Evolutionary conservation across 2,329 filamentous ascomycete genomes (phyloP).

Genomic region (Dactylellina sp.): DNA sequence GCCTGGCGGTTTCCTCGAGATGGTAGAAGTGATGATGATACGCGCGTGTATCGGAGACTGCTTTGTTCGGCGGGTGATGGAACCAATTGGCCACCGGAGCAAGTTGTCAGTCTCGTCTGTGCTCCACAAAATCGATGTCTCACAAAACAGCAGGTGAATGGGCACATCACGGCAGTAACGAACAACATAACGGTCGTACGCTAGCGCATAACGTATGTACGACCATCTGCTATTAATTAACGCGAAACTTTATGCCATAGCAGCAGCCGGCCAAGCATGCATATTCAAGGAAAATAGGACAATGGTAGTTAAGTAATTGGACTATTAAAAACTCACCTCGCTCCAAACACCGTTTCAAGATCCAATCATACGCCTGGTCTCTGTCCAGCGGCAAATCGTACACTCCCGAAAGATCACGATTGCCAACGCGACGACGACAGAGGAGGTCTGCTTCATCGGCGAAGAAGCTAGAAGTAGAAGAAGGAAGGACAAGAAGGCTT

Average conservation of each 20-base stretch:
- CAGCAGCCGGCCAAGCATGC: too few species aligned
- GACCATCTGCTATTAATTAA: background rate
- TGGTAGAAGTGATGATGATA: conserved; percentile 34
- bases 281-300: too few species aligned
- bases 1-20: conserved; percentile 19
- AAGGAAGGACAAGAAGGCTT: conserved; percentile 36
- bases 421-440: conserved; percentile 31
- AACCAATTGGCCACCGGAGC: too few species aligned
- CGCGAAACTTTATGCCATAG: too few species aligned
- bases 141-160: conserved; percentile 22
- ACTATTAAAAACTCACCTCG: conserved; percentile 33
- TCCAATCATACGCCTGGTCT: conserved; percentile 47
- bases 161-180: too few species aligned
- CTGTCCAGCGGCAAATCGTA: conserved; percentile 48
- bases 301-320: too few species aligned
- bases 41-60: conserved; percentile 56
- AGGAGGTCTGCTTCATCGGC: conserved; percentile 10
- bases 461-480: conserved; percentile 34
- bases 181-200: conserved; percentile 1
- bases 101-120: background rate
- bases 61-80: conserved; percentile 14
- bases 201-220: background rate
- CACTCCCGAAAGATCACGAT: conserved; percentile 27
- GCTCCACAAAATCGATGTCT: conserved; percentile 33
- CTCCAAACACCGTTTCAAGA: conserved; percentile 49